phyloP scores from a whole-genome alignment of 495 filamentous ascomycete genomes.

The Gamarada debralockiae region DNA sequence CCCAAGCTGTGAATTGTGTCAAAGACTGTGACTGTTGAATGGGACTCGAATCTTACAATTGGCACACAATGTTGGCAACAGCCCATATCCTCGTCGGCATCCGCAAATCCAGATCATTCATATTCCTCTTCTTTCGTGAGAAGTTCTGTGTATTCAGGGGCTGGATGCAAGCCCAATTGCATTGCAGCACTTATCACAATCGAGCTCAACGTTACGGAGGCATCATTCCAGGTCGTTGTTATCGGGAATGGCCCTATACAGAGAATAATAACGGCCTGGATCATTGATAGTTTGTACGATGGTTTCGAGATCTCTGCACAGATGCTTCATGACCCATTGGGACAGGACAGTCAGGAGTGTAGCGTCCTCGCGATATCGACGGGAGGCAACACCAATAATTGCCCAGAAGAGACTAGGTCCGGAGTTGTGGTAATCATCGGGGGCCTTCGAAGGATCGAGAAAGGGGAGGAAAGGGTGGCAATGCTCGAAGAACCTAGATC shows the following conservation, averaged over 20 bases:
- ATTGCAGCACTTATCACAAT: slow-evolving; percentile 92
- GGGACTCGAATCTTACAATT: too few relatives aligned
- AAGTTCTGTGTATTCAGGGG: slow-evolving; percentile 93
- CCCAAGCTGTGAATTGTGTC: slow-evolving; percentile 81
- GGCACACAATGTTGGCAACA: slow-evolving; percentile 86
- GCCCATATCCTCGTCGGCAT: slow-evolving; percentile 90
- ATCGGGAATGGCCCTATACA: slow-evolving; percentile 90
- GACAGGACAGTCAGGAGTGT: slow-evolving; percentile 67
- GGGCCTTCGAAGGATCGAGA: slow-evolving; percentile 62
- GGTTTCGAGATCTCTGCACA: slow-evolving; percentile 80
- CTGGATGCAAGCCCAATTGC: slow-evolving; percentile 80
- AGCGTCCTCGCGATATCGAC: slow-evolving; percentile 65
- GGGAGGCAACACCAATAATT: slow-evolving; percentile 75
- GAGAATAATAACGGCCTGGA: slow-evolving; percentile 83
- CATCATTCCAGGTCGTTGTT: slow-evolving; percentile 79
- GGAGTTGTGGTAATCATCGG: slow-evolving; percentile 71
- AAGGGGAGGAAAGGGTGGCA: slow-evolving; percentile 78
- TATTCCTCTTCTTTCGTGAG: slow-evolving; percentile 74
- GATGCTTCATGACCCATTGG: slow-evolving; percentile 64
- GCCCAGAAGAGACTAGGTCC: slow-evolving; percentile 85
- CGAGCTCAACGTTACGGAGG: slow-evolving; percentile 84
- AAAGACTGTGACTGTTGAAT: too few relatives aligned
- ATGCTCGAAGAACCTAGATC: not conserved
- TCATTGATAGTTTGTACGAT: slow-evolving; percentile 80
- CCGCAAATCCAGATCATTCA: slow-evolving; percentile 78